Base-by-base conservation (phyloP, 352 stramenopile genomes). In the Phytopythium boreale region DNA sequence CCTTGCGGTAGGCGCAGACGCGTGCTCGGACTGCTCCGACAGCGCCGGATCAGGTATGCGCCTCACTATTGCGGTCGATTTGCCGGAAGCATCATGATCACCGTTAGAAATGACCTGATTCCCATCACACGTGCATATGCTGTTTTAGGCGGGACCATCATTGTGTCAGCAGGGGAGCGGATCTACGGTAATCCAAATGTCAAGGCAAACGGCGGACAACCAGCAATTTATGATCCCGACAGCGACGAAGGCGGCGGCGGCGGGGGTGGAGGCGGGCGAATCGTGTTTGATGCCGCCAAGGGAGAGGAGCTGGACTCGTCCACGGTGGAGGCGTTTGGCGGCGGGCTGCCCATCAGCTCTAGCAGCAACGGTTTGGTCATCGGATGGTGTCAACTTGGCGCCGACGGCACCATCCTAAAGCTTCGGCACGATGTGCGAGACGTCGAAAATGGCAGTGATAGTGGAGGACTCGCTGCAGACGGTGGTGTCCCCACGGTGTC, bases 331-430 rank as follows among this genome's bases (percentile, higher is more conserved):
- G 81, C 81, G 1, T 88, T 79, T 53, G 81, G 81, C 37, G 81
- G 81, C 11, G 81, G 81, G 1, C 70, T 71, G 20, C 72, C 55
- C 5, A 14, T 51, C 11, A 61, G 46, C 20, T 61, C 71, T 8
- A 66, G 61, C 50, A 69, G 55, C 20, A 80, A 75, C 51, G 20
- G 52, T 46, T 12, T 59, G 24, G 61, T 67, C 5, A 78, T 92
- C 27, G 67, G 74, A 43, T 93, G 87, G 87, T 95, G 87, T 29
- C 87, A 95, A 52, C 70, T 93, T 17, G 87, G 84, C 39, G 84
- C 79, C 39, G 85, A 92, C 34, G 87, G 87, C 17, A 90, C 87
- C 4, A 91, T 93, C 57, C 51, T 93, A 9, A 88, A 88, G 44
- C 24, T 80, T 20, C 76, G 83, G 27, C 75, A 84, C 63, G 68